Evolutionary conservation across 2,329 filamentous ascomycete genomes (phyloP).

Genomic region (Zymoseptoria pseudotritici): DNA sequence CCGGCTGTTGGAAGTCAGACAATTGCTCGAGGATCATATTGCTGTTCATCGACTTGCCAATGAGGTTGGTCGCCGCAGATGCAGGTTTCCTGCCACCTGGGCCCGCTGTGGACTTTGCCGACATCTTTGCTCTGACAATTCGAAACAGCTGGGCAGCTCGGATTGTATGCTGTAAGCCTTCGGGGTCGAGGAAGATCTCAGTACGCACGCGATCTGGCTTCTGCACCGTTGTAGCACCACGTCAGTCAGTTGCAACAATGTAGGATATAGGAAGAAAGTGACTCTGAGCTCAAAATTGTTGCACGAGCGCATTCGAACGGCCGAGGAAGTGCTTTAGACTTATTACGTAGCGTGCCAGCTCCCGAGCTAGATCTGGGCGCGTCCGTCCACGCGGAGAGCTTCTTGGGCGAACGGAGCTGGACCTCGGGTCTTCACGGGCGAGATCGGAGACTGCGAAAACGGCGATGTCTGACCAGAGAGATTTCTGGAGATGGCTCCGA

Average conservation of each 20-base stretch:
- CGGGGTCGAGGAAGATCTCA: background rate
- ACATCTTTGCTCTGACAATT: constrained; percentile 39
- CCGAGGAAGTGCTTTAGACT: constrained; percentile 16
- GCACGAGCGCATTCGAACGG: constrained; percentile 13
- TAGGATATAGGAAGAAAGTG: background rate
- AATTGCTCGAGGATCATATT: background rate
- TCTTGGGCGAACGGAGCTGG: constrained; percentile 25
- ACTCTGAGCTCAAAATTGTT: constrained; percentile 15
- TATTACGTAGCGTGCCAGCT: constrained; percentile 21
- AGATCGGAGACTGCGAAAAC: background rate
- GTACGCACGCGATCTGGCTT: background rate
- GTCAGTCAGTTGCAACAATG: background rate
- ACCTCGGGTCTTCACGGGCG: constrained; percentile 21
- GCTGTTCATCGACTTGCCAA: constrained; percentile 53
- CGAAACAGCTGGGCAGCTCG: background rate
- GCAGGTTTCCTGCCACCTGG: constrained; percentile 65
- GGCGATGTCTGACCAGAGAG: background rate
- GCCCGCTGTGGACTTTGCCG: constrained; percentile 51
- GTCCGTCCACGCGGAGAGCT: constrained; percentile 14
- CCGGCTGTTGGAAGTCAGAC: constrained; percentile 55
- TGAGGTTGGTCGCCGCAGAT: constrained; percentile 81
- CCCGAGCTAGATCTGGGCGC: background rate
- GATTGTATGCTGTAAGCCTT: background rate
- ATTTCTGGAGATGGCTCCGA: background rate
- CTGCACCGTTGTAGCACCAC: background rate